Evolutionary conservation across 1,139 yeast genomes (phyloP).

Genomic region (Taphrina betulina): DNA sequence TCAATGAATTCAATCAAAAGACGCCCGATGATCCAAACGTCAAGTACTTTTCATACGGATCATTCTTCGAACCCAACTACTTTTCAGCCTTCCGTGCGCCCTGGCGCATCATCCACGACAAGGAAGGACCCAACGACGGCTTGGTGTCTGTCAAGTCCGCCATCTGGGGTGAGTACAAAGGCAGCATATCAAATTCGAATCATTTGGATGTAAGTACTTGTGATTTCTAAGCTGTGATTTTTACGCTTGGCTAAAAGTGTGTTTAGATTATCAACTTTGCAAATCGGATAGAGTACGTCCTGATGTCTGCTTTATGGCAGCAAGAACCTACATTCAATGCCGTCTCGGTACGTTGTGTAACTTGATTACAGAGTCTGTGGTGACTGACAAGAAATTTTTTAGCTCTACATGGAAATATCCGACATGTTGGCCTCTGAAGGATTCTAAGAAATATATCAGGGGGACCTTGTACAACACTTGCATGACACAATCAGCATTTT

Average conservation of each 20-base stretch:
- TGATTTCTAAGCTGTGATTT: too few species aligned
- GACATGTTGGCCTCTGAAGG: conserved; percentile 67
- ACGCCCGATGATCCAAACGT: conserved; percentile 62
- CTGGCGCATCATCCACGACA: conserved; percentile 29
- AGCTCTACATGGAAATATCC: conserved; percentile 68
- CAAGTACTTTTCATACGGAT: conserved; percentile 78
- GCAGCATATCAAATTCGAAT: conserved; percentile 74
- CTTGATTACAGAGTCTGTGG: too few species aligned
- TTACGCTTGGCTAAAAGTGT: too few species aligned
- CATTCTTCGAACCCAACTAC: conserved; percentile 42
- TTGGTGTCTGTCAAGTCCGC: conserved; percentile 75
- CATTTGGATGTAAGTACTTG: conserved; percentile 62
- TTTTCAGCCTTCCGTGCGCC: conserved; percentile 32
- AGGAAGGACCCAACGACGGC: conserved; percentile 61
- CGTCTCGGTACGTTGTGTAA: conserved; percentile 48
- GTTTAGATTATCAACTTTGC: conserved; percentile 52
- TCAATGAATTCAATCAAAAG: conserved; percentile 52
- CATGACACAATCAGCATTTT: too few species aligned
- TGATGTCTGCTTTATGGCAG: conserved; percentile 39
- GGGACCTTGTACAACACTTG: not conserved
- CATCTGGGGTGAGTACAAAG: conserved; percentile 79
- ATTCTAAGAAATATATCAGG: too few species aligned
- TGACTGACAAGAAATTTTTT: not conserved
- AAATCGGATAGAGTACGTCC: conserved; percentile 52
- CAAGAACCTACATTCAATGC: conserved; percentile 62